These are phyloP conservation scores for Penicillium sp. DNA, from an alignment of 2,329 filamentous ascomycete species.

Conservation along the genomic window DNA sequence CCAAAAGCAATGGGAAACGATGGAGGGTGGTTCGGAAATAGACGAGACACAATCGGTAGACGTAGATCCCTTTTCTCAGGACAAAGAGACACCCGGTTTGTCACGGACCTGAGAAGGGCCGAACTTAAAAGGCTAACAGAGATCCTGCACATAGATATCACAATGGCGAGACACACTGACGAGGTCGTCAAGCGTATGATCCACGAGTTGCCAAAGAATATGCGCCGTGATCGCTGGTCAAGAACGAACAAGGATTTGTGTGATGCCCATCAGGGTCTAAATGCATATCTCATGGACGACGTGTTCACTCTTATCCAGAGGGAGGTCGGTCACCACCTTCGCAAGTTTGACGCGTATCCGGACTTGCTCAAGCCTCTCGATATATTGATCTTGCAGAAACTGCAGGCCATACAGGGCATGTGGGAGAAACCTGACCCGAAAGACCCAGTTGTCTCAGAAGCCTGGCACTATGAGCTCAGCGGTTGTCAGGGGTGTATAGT, in stretches of 20 bases:
- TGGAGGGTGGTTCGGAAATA: not conserved
- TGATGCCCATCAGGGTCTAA: constrained; percentile 24
- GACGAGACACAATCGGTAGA: not conserved
- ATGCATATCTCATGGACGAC: constrained; percentile 22
- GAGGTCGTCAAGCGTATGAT: constrained; percentile 15
- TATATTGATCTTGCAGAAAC: constrained; percentile 13
- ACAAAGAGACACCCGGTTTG: constrained; percentile 17
- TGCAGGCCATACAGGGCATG: constrained; percentile 32
- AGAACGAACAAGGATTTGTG: constrained; percentile 14
- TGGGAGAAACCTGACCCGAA: constrained; percentile 26
- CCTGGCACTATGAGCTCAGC: constrained; percentile 31
- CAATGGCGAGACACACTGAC: not conserved
- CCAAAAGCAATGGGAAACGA: not conserved
- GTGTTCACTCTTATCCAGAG: constrained; percentile 20
- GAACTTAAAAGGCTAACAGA: constrained; percentile 25
- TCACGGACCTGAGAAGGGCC: constrained; percentile 19
- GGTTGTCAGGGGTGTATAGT: constrained; percentile 41
- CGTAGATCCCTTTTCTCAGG: not conserved
- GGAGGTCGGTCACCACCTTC: constrained; percentile 28
- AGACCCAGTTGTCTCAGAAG: not conserved
- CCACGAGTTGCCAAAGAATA: constrained; percentile 15
- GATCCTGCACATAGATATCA: constrained; percentile 24
- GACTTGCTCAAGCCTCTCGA: constrained; percentile 13
- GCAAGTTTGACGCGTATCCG: constrained; percentile 19
- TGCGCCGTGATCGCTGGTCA: constrained; percentile 8